phyloP scores from a whole-genome alignment of 2,329 filamentous ascomycete species.

The Microdochium paspali region DNA sequence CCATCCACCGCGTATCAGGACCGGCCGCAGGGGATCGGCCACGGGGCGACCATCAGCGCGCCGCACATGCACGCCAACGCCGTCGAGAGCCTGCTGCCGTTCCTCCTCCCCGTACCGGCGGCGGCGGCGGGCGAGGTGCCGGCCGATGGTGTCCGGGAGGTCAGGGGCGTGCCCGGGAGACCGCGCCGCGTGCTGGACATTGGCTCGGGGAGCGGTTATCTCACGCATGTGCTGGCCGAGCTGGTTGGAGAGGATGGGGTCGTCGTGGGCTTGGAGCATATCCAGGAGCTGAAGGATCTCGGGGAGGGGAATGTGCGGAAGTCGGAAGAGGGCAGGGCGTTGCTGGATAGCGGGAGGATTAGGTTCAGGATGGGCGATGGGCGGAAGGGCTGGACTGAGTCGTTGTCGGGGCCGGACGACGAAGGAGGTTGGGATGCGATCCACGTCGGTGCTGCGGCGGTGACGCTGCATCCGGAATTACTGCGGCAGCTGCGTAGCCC shows the following conservation, averaged over 20 bases:
- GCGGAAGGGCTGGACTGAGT: constrained; percentile 50
- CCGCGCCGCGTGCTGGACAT: constrained; percentile 57
- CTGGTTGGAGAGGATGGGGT: constrained; percentile 46
- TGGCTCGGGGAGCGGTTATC: constrained; percentile 69
- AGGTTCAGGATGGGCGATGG: constrained; percentile 70
- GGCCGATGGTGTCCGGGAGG: background rate
- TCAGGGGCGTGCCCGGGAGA: constrained; percentile 10
- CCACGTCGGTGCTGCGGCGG: constrained; percentile 84
- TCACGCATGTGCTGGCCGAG: constrained; percentile 82
- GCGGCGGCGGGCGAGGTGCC: background rate
- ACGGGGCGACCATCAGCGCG: constrained; percentile 46
- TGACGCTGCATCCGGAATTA: constrained; percentile 60
- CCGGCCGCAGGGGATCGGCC: constrained; percentile 44
- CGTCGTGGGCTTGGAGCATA: constrained; percentile 70
- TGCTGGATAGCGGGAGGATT: constrained; percentile 58
- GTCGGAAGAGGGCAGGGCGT: constrained; percentile 41
- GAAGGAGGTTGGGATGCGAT: constrained; percentile 75
- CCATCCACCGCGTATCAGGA: constrained; percentile 54
- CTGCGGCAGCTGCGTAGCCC: constrained; percentile 70
- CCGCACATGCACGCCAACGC: constrained; percentile 54
- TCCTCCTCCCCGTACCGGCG: constrained; percentile 23
- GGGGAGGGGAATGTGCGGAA: constrained; percentile 58
- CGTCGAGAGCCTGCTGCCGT: constrained; percentile 36
- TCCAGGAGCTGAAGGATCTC: constrained; percentile 51
- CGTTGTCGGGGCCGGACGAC: constrained; percentile 15